Percentiles rank a stretch among this genome's conserved stretches.
phyloP scores from a whole-genome alignment of 306 rosid species.

The Morella rubra region DNA sequence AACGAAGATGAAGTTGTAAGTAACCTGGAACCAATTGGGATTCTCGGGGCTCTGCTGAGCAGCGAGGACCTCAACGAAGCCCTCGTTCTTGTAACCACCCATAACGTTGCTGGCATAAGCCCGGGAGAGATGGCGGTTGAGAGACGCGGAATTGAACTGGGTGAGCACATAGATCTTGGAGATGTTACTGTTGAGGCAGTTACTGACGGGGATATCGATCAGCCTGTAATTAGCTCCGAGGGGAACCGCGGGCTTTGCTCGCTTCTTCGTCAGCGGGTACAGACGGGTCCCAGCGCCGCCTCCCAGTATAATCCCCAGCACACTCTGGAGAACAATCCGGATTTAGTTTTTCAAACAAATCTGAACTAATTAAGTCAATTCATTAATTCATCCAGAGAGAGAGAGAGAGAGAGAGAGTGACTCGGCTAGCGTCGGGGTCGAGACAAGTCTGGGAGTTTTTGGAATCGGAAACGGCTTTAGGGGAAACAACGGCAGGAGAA shows the following conservation, averaged over 20 bases:
- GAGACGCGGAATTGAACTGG: slow-evolving; percentile 94
- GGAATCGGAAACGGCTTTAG: slow-evolving; percentile 90
- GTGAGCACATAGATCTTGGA: slow-evolving; percentile 96
- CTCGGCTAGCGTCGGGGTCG: slow-evolving; percentile 98
- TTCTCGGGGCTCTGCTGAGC: slow-evolving; percentile 99
- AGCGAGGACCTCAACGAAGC: slow-evolving; percentile 97
- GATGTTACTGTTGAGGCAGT: slow-evolving; percentile 88
- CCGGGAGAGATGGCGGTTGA: slow-evolving; percentile 95
- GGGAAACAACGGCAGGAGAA: slow-evolving; percentile 53
- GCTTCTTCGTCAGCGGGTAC: slow-evolving; percentile 92
- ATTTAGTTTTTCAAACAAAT: too few relatives aligned
- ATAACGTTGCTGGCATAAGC: slow-evolving; percentile 86
- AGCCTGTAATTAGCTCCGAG: slow-evolving; percentile 96
- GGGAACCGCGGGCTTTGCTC: slow-evolving; percentile 98
- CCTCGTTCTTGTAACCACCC: slow-evolving; percentile 96
- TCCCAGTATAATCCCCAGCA: slow-evolving; percentile 86
- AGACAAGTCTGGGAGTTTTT: slow-evolving; percentile 91
- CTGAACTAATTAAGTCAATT: not conserved
- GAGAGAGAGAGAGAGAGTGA: not conserved
- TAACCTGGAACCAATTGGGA: slow-evolving; percentile 97
- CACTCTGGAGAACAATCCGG: slow-evolving; percentile 54
- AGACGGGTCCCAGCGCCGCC: slow-evolving; percentile 98
- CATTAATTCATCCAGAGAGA: not conserved
- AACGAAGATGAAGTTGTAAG: not conserved
- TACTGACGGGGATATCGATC: slow-evolving; percentile 96